phyloP scores from a whole-genome alignment of 768 basidiomycete genomes.

The Tylopilus rubrobrunneus region DNA sequence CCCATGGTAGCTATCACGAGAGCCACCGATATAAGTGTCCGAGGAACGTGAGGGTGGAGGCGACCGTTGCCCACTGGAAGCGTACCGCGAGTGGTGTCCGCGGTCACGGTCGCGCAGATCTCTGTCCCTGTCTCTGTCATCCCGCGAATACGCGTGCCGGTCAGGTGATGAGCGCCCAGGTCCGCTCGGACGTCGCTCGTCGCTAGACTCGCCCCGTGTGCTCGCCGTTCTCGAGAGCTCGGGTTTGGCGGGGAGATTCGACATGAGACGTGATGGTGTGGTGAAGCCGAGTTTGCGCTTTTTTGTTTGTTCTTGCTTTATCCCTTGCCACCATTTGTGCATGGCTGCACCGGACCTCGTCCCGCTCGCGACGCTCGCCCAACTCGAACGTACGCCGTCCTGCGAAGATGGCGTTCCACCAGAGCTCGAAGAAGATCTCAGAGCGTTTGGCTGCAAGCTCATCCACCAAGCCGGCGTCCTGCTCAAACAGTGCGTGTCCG shows the following conservation, averaged over 20 bases:
- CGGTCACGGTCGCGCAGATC: slow-evolving; percentile 22
- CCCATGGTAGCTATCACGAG: slow-evolving; percentile 18
- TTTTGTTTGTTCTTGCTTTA: slow-evolving; percentile 24
- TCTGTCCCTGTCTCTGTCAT: slow-evolving; percentile 26
- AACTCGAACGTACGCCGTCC: slow-evolving; percentile 80
- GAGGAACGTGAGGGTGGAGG: slow-evolving; percentile 10
- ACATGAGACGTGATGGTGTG: slow-evolving; percentile 13
- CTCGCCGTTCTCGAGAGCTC: slow-evolving; percentile 23
- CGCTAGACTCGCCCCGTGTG: slow-evolving; percentile 17
- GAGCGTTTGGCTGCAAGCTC: slow-evolving; percentile 89
- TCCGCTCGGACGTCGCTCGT: slow-evolving; percentile 22
- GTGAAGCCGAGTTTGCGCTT: background rate
- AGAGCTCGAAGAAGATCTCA: slow-evolving; percentile 82
- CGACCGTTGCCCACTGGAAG: slow-evolving; percentile 13
- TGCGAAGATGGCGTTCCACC: slow-evolving; percentile 74
- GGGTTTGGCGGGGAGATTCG: slow-evolving; percentile 30
- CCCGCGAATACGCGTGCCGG: slow-evolving; percentile 17
- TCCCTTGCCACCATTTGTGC: background rate
- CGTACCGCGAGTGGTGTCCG: slow-evolving; percentile 15
- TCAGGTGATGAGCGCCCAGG: slow-evolving; percentile 24
- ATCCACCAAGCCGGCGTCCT: slow-evolving; percentile 94
- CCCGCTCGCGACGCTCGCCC: slow-evolving; percentile 78
- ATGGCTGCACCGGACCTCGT: slow-evolving; percentile 54
- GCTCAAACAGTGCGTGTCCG: slow-evolving; percentile 70
- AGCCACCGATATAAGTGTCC: slow-evolving; percentile 14